These are phyloP conservation scores for Scedosporium dehoogii DNA, from an alignment of 2,329 filamentous ascomycete genomes.

Conservation along the genomic window DNA sequence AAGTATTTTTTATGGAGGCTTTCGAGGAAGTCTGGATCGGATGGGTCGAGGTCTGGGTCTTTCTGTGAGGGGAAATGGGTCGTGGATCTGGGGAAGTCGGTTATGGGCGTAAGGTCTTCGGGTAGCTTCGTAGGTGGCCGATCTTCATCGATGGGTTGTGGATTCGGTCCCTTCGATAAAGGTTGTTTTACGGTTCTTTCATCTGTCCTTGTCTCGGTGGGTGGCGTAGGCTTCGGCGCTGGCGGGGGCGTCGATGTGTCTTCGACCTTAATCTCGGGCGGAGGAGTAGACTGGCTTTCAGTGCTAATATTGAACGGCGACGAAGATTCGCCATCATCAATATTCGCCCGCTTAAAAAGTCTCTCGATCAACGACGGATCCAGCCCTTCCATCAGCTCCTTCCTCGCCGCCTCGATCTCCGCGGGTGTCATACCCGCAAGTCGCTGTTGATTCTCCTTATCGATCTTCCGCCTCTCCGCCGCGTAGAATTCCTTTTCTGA, in stretches of 20 bases:
- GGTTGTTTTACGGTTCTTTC: slow-evolving; percentile 10
- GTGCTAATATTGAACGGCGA: slow-evolving; percentile 31
- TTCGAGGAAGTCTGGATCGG: slow-evolving; percentile 71
- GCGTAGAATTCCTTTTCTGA: slow-evolving; percentile 11
- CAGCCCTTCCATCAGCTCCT: slow-evolving; percentile 70
- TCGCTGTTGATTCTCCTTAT: slow-evolving; percentile 67
- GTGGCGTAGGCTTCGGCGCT: slow-evolving; percentile 11
- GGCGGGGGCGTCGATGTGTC: slow-evolving; percentile 16
- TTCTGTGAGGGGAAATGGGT: slow-evolving; percentile 54
- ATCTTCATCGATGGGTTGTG: slow-evolving; percentile 28
- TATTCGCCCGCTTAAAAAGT: slow-evolving; percentile 64
- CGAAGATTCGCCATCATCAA: slow-evolving; percentile 55
- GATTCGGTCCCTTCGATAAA: slow-evolving; percentile 7
- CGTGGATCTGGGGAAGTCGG: slow-evolving; percentile 22
- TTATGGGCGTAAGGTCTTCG: slow-evolving; percentile 31
- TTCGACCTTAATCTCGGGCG: slow-evolving; percentile 23
- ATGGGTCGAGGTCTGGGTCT: slow-evolving; percentile 68
- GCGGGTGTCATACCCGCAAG: slow-evolving; percentile 69
- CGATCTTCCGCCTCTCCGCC: slow-evolving; percentile 50
- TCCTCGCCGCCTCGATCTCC: slow-evolving; percentile 71
- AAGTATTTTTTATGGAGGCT: slow-evolving; percentile 91
- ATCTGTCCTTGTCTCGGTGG: slow-evolving; percentile 5
- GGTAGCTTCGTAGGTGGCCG: slow-evolving; percentile 29
- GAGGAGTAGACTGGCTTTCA: slow-evolving; percentile 7
- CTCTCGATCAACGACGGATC: slow-evolving; percentile 67